Base-by-base conservation (phyloP, 2,329 filamentous ascomycete genomes). In the Fusarium metavorans region DNA sequence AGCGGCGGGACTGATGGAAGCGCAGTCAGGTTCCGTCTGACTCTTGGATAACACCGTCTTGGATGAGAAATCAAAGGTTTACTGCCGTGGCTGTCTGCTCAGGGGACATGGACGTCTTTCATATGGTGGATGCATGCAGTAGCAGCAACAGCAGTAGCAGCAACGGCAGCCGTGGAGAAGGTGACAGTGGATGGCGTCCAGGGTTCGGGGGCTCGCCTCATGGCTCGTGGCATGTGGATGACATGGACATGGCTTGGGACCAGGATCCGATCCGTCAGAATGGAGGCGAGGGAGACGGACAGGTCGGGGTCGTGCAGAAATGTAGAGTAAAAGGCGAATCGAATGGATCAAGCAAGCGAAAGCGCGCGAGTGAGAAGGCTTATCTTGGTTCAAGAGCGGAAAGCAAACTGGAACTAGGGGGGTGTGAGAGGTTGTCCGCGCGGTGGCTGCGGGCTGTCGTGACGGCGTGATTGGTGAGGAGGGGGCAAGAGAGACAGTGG, bases 41-140 rank as follows among this genome's bases (percentile, higher is more conserved):
- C 18, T 52, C 27, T 30, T 20, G 45, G 48, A 52, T 20, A 20
- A n/a, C 18, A 52, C 48, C 27, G 48, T 58, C 57, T 57, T 39
- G 43, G 25, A 25, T 39, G 50, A 41, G 27, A 68, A 64, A 59
- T 60, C 68, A 58, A 66, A 60, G 66, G 48, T 41, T 72, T 66
- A 52, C 61, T 20, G 8, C 54, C 56, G 71, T 57, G 56, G 60
- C 25, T 52, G 57, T 58, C 56, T 63, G 68, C 54, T 66, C 66
- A 76, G 71, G 66, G 73, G 71, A 73, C 57, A 60, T 70, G 76
- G 68, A 68, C 62, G 70, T 64, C 75, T 77, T 78, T 78, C 77
- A 78, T 77, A 76, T 63, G 69, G 69, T 66, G 71, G 48, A 52
- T 52, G 48, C 48, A 52, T 52, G 48, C 27, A 32, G 48, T n/a